These are phyloP conservation scores for Puccinia coronata DNA, from an alignment of 1,284 basidiomycete species.

Conservation along the genomic window DNA sequence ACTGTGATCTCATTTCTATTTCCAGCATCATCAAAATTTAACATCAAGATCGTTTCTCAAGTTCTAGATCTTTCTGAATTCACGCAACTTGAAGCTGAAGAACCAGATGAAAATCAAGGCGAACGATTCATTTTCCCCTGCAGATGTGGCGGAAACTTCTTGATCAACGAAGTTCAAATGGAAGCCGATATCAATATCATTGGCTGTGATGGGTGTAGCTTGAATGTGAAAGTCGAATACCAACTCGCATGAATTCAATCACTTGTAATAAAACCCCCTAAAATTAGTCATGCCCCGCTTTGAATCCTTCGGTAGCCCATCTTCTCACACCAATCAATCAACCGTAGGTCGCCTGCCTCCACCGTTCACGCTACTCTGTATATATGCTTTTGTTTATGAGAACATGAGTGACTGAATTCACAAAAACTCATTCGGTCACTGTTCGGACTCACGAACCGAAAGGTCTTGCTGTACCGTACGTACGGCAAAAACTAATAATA, in stretches of 20 bases:
- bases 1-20: neutral
- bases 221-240: constrained; percentile 39
- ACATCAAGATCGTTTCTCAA: constrained; percentile 19
- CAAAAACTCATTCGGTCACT: too few species aligned
- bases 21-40: neutral
- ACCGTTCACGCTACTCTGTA: too few species aligned
- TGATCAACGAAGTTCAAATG: constrained; percentile 31
- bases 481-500: too few species aligned
- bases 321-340: too few species aligned
- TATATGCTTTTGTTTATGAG: too few species aligned
- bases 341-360: too few species aligned
- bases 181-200: constrained; percentile 5
- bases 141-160: constrained; percentile 37
- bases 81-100: constrained; percentile 1
- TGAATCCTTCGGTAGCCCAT: too few species aligned
- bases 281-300: too few species aligned
- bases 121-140: constrained; percentile 28
- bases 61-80: constrained; percentile 38
- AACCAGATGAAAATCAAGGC: neutral
- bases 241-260: neutral
- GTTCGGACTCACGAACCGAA: too few species aligned
- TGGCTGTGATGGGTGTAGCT: constrained; percentile 38
- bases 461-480: too few species aligned
- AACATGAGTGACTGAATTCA: too few species aligned
- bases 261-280: too few species aligned